Base-by-base conservation (phyloP, 1,139 yeast genomes). In the Casaregolazyma suthepensis region DNA sequence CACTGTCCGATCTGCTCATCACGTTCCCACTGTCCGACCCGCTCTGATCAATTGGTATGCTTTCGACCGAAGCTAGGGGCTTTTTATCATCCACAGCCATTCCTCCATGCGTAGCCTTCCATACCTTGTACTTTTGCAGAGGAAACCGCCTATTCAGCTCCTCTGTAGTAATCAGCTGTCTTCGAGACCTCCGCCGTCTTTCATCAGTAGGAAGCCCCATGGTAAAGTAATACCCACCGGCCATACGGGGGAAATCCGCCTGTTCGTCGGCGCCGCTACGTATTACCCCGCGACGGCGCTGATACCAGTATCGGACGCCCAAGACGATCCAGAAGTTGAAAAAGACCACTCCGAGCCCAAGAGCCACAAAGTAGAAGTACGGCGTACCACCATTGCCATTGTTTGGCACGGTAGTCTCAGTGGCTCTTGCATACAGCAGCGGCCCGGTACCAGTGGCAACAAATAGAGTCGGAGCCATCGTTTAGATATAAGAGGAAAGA, bases 71-170 rank as follows among this genome's bases (percentile, higher is more conserved):
- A 9, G 40, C 5, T 35, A n/a, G 9, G 17, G 15, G 17, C 17
- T n/a, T 35, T 7, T 35, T 15, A 35, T 35, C 17, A 35, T 15
- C 17, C 17, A 35, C 17, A 3, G 40, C n/a, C 13, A 13, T 5
- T 35, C 10, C 66, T 66, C 42, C 58, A n/a, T 64, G 59, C 43
- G 59, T 54, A 15, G 56, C 59, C 17, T 56, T 55, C 67, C 68
- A 65, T 19, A 50, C 58, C 52, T 74, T 69, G 66, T 86, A 87
- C 13, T 84, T 76, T 61, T 80, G 78, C 37, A 74, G 70, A 0
- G 95, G 95, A 66, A 87, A 87, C 52, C 83, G 70, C 45, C 75
- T 74, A 52, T 86, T 83, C 22, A 87, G 82, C 62, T 86, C 87
- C 12, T 74, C 79, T 44, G 75, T 75, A 0, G 87, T 75, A 54